phyloP scores from a whole-genome alignment of 306 rosid genomes.

The Benincasa hispida region DNA sequence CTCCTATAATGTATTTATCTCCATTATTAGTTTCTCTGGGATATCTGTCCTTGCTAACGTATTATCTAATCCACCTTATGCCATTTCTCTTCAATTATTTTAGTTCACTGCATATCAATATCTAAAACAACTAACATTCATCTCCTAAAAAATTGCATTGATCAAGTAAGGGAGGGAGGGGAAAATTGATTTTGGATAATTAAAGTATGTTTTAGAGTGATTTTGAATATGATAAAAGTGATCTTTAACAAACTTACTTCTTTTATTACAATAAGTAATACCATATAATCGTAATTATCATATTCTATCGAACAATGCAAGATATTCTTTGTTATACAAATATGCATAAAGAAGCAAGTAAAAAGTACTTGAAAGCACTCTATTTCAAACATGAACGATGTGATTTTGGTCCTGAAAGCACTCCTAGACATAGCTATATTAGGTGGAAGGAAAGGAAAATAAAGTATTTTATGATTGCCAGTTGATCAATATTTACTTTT shows the following conservation, averaged over 20 bases:
- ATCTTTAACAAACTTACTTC: too few relatives aligned
- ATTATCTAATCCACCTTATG: neutral
- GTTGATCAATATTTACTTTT: neutral
- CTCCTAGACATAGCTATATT: neutral
- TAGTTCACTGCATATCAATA: neutral
- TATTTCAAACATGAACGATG: neutral
- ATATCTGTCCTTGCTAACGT: neutral
- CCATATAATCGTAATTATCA: too few relatives aligned
- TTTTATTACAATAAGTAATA: too few relatives aligned
- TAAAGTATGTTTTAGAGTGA: too few relatives aligned
- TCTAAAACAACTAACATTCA: neutral
- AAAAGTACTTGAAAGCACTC: too few relatives aligned
- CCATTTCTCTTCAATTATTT: neutral
- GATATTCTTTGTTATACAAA: too few relatives aligned
- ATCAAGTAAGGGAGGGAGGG: neutral
- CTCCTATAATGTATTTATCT: neutral
- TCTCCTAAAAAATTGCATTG: neutral
- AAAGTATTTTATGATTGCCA: neutral
- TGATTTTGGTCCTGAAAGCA: neutral
- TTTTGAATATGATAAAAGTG: too few relatives aligned
- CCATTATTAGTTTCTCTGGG: neutral
- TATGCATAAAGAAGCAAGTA: too few relatives aligned
- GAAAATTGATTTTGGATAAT: too few relatives aligned
- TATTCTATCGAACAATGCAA: too few relatives aligned
- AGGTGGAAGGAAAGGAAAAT: neutral